Base-by-base conservation (phyloP, 2,329 filamentous ascomycete genomes). In the Teratosphaeria nubilosa region DNA sequence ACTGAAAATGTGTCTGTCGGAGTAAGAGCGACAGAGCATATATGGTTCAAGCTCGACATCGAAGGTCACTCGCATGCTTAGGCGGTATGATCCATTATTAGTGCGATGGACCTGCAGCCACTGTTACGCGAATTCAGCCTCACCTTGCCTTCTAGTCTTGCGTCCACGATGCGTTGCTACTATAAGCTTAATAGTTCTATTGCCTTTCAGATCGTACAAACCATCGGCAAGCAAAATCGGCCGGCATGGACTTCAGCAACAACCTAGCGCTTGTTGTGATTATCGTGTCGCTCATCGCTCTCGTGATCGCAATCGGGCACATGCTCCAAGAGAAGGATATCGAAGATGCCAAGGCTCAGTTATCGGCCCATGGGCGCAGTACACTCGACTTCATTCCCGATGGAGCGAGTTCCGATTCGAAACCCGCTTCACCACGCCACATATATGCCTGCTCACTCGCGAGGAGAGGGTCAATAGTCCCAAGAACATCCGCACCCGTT, bases 311-410 rank as follows among this genome's bases (percentile, higher is more conserved):
- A 4, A 30, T 34, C 25, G 52, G 52, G 13, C 52, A 54, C 6
- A 34, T 54, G 52, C 52, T 54, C 10, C 52, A 54, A 31, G 24
- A 27, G 52, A 54, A 30, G 52, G 52, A 31, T 54, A 54, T 54
- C 11, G 31, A 3, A 22, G 20, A 54, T 54, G 52, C 52, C 52
- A 30, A 20, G 20, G 16, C 24, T 54, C 52, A 22, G 52, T 54
- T n/a, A 31, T 30, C 13, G 24, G 52, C 10, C 52, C 52, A 34
- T 54, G 24, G 52, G 24, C 31, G n/a, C 11, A 34, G 24, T 54
- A 54, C 52, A 31, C 52, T 22, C 52, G 10, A 5, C 20, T 54
- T 2, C 20, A 24, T 3, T 54, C 9, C 9, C 24, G 52, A 5
- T 54, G 52, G 52, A 30, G 27, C 27, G 27, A 30, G 27, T 30